Evolutionary conservation across 768 basidiomycete genomes (phyloP).

Genomic region (Pleurotus tuoliensis): DNA sequence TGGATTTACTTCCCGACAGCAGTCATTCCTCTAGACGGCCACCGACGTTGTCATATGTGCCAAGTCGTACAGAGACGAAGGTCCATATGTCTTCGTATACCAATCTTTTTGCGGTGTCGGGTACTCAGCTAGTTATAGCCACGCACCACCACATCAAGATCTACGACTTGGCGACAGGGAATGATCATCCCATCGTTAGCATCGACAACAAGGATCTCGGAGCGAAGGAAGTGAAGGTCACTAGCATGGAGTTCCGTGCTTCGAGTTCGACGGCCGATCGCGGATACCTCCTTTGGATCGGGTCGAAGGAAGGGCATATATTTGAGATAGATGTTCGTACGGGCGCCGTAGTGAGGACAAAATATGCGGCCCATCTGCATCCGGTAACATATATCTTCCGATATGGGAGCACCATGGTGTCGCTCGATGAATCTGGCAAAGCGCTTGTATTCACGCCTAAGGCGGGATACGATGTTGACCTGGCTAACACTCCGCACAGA

Average conservation of each 20-base stretch:
- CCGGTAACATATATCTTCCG: constrained; percentile 73
- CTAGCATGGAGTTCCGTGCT: constrained; percentile 75
- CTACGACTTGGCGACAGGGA: constrained; percentile 51
- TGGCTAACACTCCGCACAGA: constrained; percentile 48
- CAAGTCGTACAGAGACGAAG: constrained; percentile 38
- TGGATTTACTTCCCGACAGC: constrained; percentile 63
- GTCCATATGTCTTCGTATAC: constrained; percentile 59
- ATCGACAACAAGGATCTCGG: constrained; percentile 64
- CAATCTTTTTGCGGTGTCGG: constrained; percentile 53
- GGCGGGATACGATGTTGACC: constrained; percentile 36
- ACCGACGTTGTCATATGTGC: constrained; percentile 36
- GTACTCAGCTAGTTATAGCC: constrained; percentile 54
- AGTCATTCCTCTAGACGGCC: constrained; percentile 62
- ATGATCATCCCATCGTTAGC: constrained; percentile 35
- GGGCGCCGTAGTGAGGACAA: constrained; percentile 53
- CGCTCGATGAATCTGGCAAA: constrained; percentile 86
- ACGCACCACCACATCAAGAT: constrained; percentile 56
- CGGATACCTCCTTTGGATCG: constrained; percentile 75
- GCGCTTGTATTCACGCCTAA: constrained; percentile 65
- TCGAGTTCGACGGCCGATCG: constrained; percentile 39
- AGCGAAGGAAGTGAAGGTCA: constrained; percentile 65
- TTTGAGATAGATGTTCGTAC: constrained; percentile 75
- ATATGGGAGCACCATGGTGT: constrained; percentile 66
- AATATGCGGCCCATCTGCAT: constrained; percentile 59
- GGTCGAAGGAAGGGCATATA: constrained; percentile 87